Evolutionary conservation across 2,329 filamentous ascomycete species (phyloP).

Genomic region (Samsoniella hepiali): DNA sequence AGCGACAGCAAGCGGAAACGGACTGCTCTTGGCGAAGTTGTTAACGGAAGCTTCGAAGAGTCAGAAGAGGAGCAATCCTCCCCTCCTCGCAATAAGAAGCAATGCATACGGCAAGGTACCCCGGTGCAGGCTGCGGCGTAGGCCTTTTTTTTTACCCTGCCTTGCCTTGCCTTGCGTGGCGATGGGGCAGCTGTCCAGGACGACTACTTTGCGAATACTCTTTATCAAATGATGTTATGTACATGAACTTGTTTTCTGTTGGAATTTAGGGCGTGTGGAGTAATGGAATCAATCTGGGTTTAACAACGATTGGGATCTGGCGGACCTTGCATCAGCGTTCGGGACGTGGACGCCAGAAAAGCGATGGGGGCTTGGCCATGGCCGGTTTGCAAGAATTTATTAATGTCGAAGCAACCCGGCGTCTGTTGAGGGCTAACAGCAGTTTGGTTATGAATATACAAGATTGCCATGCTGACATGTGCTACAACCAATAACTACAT

Average conservation of each 20-base stretch:
- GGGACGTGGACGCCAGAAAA: not conserved
- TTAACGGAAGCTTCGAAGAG: conserved; percentile 41
- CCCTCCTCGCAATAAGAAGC: conserved; percentile 31
- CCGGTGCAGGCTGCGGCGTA: conserved; percentile 9
- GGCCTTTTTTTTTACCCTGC: not conserved
- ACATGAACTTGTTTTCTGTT: not conserved
- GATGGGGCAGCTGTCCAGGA: too few relatives aligned
- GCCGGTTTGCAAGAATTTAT: not conserved
- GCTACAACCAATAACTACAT: too few relatives aligned
- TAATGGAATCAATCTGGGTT: not conserved
- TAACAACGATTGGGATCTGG: not conserved
- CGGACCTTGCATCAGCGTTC: not conserved
- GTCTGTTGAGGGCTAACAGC: not conserved
- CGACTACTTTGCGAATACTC: too few relatives aligned
- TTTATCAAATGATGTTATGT: not conserved
- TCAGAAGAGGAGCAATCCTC: conserved; percentile 30
- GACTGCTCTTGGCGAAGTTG: conserved; percentile 35
- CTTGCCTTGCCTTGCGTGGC: not conserved
- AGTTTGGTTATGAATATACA: not conserved
- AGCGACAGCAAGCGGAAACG: conserved; percentile 38
- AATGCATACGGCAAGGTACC: conserved; percentile 28
- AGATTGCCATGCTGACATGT: not conserved
- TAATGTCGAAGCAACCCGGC: not conserved
- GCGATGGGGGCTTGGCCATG: not conserved
- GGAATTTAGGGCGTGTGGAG: not conserved